Evolutionary conservation across 495 filamentous ascomycete species (phyloP).

Genomic region (Hapsidospora chrysogenum): DNA sequence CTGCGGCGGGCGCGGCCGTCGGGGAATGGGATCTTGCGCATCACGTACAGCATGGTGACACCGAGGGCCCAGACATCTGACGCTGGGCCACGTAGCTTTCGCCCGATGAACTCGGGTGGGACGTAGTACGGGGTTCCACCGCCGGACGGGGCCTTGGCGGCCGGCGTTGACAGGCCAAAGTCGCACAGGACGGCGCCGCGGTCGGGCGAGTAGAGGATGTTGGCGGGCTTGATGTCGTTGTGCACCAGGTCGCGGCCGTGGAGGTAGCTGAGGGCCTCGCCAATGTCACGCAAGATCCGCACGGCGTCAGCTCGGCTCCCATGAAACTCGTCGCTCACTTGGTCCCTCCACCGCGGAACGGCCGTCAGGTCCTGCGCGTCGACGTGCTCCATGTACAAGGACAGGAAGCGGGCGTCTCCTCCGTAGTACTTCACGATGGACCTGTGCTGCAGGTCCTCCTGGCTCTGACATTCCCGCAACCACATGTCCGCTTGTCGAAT

Average conservation of each 20-base stretch:
- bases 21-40: slow-evolving; percentile 27
- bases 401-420: slow-evolving; percentile 30
- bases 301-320: slow-evolving; percentile 21
- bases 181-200: slow-evolving; percentile 33
- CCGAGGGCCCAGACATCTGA: slow-evolving; percentile 34
- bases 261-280: slow-evolving; percentile 26
- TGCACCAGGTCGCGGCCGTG: slow-evolving; percentile 26
- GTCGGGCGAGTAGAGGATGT: slow-evolving; percentile 33
- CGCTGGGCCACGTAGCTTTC: slow-evolving; percentile 24
- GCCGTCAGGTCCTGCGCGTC: slow-evolving; percentile 26
- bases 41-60: slow-evolving; percentile 30
- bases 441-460: slow-evolving; percentile 26
- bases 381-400: slow-evolving; percentile 35
- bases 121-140: slow-evolving; percentile 34
- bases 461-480: slow-evolving; percentile 29
- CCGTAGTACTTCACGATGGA: slow-evolving; percentile 30
- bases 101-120: slow-evolving; percentile 30
- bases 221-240: slow-evolving; percentile 35
- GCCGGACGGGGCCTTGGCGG: slow-evolving; percentile 17
- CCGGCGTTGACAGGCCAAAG: slow-evolving; percentile 25
- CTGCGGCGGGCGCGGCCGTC: slow-evolving; percentile 21
- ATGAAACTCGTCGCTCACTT: slow-evolving; percentile 19
- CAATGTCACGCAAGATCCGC: slow-evolving; percentile 28
- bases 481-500: slow-evolving; percentile 33
- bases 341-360: slow-evolving; percentile 21